Conservation (phyloP, 2,329 filamentous ascomycete genomes). For the Lasiodiplodia citricola region DNA sequence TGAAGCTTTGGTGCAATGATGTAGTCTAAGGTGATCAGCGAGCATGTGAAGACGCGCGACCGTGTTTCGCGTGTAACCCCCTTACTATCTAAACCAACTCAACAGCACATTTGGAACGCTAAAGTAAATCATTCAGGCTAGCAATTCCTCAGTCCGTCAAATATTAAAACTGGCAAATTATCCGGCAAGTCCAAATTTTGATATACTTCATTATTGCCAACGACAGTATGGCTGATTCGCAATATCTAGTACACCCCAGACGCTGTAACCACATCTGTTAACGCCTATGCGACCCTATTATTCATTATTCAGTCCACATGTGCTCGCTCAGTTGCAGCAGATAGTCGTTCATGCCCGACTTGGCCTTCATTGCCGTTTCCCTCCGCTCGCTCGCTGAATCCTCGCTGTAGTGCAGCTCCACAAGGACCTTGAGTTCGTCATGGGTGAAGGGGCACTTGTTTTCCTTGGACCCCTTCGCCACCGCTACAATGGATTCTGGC, state of each 20-base stretch:
- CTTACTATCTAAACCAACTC: too few species aligned
- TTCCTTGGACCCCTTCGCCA: constrained; percentile 58
- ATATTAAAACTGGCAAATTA: background rate
- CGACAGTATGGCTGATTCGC: background rate
- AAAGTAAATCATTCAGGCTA: too few species aligned
- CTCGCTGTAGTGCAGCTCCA: constrained; percentile 49
- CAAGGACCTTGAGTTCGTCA: constrained; percentile 47
- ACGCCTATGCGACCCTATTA: background rate
- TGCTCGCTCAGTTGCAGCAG: constrained; percentile 72
- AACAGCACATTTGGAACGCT: too few species aligned
- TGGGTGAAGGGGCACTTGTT: constrained; percentile 41
- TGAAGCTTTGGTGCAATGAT: constrained; percentile 2
- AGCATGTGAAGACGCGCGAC: constrained; percentile 16
- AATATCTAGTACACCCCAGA: background rate
- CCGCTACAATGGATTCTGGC: constrained; percentile 67
- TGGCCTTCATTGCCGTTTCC: constrained; percentile 69
- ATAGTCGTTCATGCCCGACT: constrained; percentile 73
- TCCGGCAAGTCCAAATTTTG: background rate
- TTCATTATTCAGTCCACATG: constrained; percentile 58
- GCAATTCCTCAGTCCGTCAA: background rate
- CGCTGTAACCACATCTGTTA: background rate
- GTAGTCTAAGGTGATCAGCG: constrained; percentile 1
- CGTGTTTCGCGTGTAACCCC: background rate
- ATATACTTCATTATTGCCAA: background rate
- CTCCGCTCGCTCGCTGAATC: constrained; percentile 69